These are phyloP conservation scores for Salvia hispanica DNA, from an alignment of 257 asterid genomes.

Conservation along the genomic window DNA sequence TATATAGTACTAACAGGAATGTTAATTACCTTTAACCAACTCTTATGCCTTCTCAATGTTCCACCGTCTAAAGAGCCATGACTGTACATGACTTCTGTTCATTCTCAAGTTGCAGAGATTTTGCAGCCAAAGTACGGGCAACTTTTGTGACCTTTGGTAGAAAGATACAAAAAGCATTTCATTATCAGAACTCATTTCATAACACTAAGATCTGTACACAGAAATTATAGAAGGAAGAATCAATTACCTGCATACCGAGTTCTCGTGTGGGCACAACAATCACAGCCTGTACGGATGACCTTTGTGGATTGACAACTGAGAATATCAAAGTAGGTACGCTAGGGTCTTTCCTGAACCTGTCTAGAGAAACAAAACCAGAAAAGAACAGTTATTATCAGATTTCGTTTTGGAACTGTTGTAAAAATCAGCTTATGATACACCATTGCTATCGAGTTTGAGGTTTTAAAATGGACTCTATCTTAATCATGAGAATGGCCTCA, in stretches of 20 bases:
- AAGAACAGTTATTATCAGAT: conserved; percentile 29
- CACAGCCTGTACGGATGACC: conserved; percentile 85
- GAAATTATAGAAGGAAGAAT: conserved; percentile 27
- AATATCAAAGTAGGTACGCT: conserved; percentile 78
- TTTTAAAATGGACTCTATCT: neutral
- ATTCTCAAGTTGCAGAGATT: conserved; percentile 47
- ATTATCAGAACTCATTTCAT: conserved; percentile 22
- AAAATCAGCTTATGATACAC: conserved; percentile 12
- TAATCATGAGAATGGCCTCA: conserved; percentile 18
- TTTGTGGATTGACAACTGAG: conserved; percentile 62
- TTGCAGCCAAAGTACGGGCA: conserved; percentile 75
- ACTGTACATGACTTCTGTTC: conserved; percentile 61
- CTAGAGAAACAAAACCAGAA: conserved; percentile 51
- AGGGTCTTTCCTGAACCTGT: conserved; percentile 99
- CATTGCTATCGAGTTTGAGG: conserved; percentile 1
- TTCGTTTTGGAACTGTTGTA: conserved; percentile 14
- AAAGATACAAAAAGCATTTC: conserved; percentile 26
- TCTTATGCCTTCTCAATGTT: conserved; percentile 79
- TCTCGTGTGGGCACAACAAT: conserved; percentile 93
- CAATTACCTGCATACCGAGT: conserved; percentile 86
- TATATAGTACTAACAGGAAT: conserved; percentile 19
- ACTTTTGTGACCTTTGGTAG: conserved; percentile 78
- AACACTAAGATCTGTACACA: conserved; percentile 8
- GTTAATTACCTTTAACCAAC: conserved; percentile 81
- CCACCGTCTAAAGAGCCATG: conserved; percentile 99